Evolutionary conservation across 768 basidiomycete genomes (phyloP).

Genomic region (Clitopilus hobsonii): DNA sequence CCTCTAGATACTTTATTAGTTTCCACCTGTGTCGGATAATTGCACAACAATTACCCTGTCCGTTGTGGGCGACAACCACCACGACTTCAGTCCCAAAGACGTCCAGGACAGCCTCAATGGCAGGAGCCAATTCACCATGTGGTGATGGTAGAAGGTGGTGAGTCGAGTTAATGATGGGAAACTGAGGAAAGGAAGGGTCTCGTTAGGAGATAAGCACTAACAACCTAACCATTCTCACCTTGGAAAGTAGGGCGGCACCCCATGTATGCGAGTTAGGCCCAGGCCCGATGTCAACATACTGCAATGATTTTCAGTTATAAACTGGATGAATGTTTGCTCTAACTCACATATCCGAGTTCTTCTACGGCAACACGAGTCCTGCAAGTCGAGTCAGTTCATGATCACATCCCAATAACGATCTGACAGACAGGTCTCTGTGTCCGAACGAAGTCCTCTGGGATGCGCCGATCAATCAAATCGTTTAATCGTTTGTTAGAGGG

Average conservation of each 20-base stretch:
- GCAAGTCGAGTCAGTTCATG: slow-evolving; percentile 5
- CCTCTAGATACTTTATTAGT: slow-evolving; percentile 44
- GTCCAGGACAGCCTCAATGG: slow-evolving; percentile 82
- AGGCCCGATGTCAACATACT: slow-evolving; percentile 89
- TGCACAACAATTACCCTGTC: slow-evolving; percentile 55
- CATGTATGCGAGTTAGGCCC: slow-evolving; percentile 88
- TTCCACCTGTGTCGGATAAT: not conserved
- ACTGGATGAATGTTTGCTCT: not conserved
- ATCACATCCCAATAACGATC: not conserved
- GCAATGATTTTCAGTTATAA: not conserved
- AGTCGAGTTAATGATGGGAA: slow-evolving; percentile 81
- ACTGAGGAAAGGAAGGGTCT: slow-evolving; percentile 34
- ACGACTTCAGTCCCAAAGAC: slow-evolving; percentile 73
- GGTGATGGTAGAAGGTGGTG: slow-evolving; percentile 90
- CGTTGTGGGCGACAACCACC: slow-evolving; percentile 88
- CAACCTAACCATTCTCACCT: slow-evolving; percentile 33
- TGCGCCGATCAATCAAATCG: not conserved
- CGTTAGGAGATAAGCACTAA: not conserved
- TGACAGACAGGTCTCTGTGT: slow-evolving; percentile 70
- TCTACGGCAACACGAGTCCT: slow-evolving; percentile 76
- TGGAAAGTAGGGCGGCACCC: slow-evolving; percentile 80
- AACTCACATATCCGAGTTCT: slow-evolving; percentile 74
- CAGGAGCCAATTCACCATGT: slow-evolving; percentile 80
- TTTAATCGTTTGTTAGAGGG: slow-evolving; percentile 1
- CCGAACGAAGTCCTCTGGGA: slow-evolving; percentile 53